Base-by-base conservation (phyloP, 306 rosid genomes). In the Cucumis sativus region DNA sequence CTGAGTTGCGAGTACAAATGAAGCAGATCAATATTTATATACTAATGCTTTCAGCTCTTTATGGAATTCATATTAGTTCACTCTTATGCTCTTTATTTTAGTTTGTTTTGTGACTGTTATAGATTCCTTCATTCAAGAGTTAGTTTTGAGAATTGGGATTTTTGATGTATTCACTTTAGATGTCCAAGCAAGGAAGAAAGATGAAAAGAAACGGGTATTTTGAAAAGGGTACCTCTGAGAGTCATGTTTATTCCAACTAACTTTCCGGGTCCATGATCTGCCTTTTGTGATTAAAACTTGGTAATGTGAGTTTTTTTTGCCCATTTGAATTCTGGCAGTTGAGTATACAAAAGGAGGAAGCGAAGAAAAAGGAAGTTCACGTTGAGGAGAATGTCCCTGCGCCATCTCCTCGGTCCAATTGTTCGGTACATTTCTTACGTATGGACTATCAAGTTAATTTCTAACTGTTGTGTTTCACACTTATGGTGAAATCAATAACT, bases 311-410 rank as follows among this genome's bases (percentile, higher is more conserved):
- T 70, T 70, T 2, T 16, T 52, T 51, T 63, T 47, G 61, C 76
- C 77, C 56, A 13, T 77, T 63, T 35, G n/a, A 8, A 10, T 25
- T 69, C 18, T 47, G 6, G 76, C 81, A 92, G 97, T 81, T 84
- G 83, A 92, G 80, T 76, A 95, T 89, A 55, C 97, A 92, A 83
- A 95, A 92, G 73, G 99, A 95, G 80, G 99, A 95, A 76, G 99
- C 97, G 4, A 95, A 92, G 82, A 95, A 95, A 88, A 95, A 90
- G 82, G 97, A 95, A 67, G 96, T 95, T 28, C 97, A 82, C 49
- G 85, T 90, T 10, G 97, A 95, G 80, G 99, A 95, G 76, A 90
- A 95, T 66, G 97, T 90, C 81, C 93, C 97, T 56, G 96, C 97
- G 10, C 99, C 99, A 7, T 92, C 99, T 79, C 97, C 92, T 37